These are phyloP conservation scores for Xylaria palmicola DNA, from an alignment of 495 filamentous ascomycete species.

Conservation along the genomic window DNA sequence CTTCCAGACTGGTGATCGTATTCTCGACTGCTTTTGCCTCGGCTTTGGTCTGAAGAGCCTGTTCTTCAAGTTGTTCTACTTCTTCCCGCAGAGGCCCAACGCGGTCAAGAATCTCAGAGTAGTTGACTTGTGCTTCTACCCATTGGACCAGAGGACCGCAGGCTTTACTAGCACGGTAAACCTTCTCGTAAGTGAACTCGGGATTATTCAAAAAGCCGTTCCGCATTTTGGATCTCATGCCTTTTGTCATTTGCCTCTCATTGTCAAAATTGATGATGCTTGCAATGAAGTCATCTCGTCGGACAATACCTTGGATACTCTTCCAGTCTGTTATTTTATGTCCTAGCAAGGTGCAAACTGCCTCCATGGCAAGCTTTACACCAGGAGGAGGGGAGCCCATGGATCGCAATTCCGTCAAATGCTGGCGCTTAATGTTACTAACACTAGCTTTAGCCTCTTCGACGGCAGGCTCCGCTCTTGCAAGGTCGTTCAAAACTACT, in stretches of 20 bases:
- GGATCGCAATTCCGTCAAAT: slow-evolving; percentile 94
- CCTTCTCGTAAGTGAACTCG: slow-evolving; percentile 93
- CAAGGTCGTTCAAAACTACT: slow-evolving; percentile 84
- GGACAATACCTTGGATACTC: slow-evolving; percentile 80
- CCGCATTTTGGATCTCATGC: slow-evolving; percentile 81
- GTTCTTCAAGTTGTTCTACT: slow-evolving; percentile 80
- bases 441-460: slow-evolving; percentile 90
- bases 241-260: slow-evolving; percentile 87
- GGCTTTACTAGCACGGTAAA: slow-evolving; percentile 92
- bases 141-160: slow-evolving; percentile 97
- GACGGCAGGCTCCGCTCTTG: slow-evolving; percentile 89
- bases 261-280: slow-evolving; percentile 98
- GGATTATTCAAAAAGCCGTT: slow-evolving; percentile 87
- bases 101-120: slow-evolving; percentile 92
- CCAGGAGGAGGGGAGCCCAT: slow-evolving; percentile 89
- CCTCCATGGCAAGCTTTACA: slow-evolving; percentile 89
- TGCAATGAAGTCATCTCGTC: slow-evolving; percentile 93
- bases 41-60: slow-evolving; percentile 88
- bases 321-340: slow-evolving; percentile 91
- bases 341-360: slow-evolving; percentile 90
- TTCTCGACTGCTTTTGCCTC: slow-evolving; percentile 89
- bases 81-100: slow-evolving; percentile 93
- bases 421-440: slow-evolving; percentile 94
- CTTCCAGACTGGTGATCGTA: slow-evolving; percentile 77
- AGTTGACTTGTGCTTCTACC: slow-evolving; percentile 96